Percentiles rank a stretch among this genome's conserved stretches.
phyloP scores from a whole-genome alignment of 805 yeast species.

The Candida ficus region DNA sequence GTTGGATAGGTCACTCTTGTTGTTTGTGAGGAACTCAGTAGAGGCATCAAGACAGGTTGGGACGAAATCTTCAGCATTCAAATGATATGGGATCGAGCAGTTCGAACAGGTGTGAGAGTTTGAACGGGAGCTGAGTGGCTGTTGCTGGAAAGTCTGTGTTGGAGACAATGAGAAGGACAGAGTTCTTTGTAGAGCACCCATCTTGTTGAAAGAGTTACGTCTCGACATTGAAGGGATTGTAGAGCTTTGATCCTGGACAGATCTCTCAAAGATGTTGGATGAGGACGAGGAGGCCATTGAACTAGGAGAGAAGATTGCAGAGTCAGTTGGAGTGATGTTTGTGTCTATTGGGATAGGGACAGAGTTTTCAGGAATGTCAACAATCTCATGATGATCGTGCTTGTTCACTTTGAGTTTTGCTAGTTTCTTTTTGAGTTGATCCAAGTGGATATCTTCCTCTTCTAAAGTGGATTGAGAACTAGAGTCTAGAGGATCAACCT shows the following conservation, averaged over 20 bases:
- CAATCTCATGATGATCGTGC: background rate
- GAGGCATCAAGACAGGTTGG: slow-evolving; percentile 84
- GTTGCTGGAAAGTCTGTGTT: background rate
- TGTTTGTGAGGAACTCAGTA: slow-evolving; percentile 52
- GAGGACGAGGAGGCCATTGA: slow-evolving; percentile 7
- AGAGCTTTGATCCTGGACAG: slow-evolving; percentile 14
- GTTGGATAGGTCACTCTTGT: slow-evolving; percentile 52
- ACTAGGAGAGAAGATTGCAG: slow-evolving; percentile 4
- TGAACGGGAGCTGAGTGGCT: too few species aligned
- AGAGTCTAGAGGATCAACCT: too few species aligned
- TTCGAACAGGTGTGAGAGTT: background rate
- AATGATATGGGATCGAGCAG: slow-evolving; percentile 6
- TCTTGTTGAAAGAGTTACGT: slow-evolving; percentile 10
- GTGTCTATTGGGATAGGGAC: background rate
- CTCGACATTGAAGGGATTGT: slow-evolving; percentile 8
- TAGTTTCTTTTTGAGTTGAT: too few species aligned
- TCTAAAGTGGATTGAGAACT: too few species aligned
- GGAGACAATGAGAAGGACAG: slow-evolving; percentile 8
- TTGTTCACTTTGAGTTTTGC: background rate
- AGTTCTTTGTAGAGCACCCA: slow-evolving; percentile 2
- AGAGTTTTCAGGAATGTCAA: background rate
- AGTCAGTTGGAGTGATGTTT: background rate
- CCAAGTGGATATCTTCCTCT: too few species aligned
- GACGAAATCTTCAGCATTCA: slow-evolving; percentile 52
- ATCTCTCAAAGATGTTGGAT: slow-evolving; percentile 15